Base-by-base conservation (phyloP, 2,329 filamentous ascomycete species). In the Macrophomina tecta region DNA sequence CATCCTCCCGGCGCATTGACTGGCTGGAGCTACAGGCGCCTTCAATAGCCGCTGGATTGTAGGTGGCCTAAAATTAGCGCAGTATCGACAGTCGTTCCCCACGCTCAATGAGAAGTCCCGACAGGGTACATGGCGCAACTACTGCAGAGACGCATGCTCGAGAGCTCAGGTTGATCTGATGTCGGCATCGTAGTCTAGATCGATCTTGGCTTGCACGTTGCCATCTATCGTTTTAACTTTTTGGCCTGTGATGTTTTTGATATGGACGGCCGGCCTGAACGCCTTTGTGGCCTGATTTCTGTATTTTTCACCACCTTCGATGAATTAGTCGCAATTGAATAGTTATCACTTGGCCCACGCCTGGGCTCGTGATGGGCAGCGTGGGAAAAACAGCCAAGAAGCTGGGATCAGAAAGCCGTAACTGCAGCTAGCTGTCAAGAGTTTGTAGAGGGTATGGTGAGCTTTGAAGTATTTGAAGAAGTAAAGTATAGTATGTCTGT, bases 41-140 rank as follows among this genome's bases (percentile, higher is more conserved):
- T 51, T 51, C 48, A 11, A 11, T 36, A 53, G 49, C 49, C 30
- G 49, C 28, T 36, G 30, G 11, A 34, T 14, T 7, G 30, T 34
- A n/a, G 51, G 51, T 53, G 51, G 51, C 51, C 51, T 53, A n/a
- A 53, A 36, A 34, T 53, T 36, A 53, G 51, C n/a, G 30, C 30
- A 16, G 51, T 53, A 18, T 53, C 51, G 51, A 30, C 7, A 53
- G 36, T 36, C 51, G 51, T 28, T 16, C 51, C 51, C 36, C 11
- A 23, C 51, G 51, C 30, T 34, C 51, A 53, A 53, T 53, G 28
- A 53, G 18, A 30, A n/a, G 30, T n/a, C 30, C 16, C 5, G 30
- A 7, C 48, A 34, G 16, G 51, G 30, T 16, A 53, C 36, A 53
- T 53, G 30, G 49, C 49, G 49, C 30, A 36, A 53, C 36, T 53